A percentile compares a stretch with the other conserved stretches of the same genome.
Conservation (phyloP, 2,329 filamentous ascomycete genomes). For the Pyricularia pennisetigena region DNA sequence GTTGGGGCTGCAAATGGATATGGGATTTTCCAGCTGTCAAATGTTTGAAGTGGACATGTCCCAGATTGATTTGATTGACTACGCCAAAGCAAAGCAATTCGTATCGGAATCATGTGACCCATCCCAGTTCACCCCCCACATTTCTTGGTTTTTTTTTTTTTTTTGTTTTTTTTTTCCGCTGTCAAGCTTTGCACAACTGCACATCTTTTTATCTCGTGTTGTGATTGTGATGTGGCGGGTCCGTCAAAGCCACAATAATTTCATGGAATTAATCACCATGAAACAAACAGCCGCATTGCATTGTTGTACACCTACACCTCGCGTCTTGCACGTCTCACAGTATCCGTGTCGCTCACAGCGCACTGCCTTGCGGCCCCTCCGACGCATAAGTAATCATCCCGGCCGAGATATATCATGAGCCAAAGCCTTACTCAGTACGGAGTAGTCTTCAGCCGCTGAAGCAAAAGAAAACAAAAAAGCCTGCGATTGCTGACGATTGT, state of each 20-base stretch:
- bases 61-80: too few species aligned
- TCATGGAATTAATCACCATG: too few species aligned
- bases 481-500: neutral
- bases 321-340: neutral
- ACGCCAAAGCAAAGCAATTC: neutral
- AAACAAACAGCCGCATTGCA: neutral
- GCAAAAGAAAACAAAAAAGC: neutral
- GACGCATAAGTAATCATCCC: neutral
- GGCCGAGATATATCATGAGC: neutral
- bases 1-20: too few species aligned
- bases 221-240: too few species aligned
- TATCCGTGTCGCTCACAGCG: neutral
- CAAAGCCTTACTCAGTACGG: neutral
- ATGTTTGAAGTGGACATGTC: too few species aligned
- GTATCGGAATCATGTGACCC: neutral
- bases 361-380: neutral
- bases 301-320: neutral
- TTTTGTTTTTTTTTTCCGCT: too few species aligned
- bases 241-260: too few species aligned
- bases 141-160: neutral
- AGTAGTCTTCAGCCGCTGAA: neutral
- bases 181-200: neutral
- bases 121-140: neutral
- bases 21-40: too few species aligned
- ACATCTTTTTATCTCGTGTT: neutral